Base-by-base conservation (phyloP, 2,329 filamentous ascomycete genomes). In the Neopestalotiopsis clavispora region DNA sequence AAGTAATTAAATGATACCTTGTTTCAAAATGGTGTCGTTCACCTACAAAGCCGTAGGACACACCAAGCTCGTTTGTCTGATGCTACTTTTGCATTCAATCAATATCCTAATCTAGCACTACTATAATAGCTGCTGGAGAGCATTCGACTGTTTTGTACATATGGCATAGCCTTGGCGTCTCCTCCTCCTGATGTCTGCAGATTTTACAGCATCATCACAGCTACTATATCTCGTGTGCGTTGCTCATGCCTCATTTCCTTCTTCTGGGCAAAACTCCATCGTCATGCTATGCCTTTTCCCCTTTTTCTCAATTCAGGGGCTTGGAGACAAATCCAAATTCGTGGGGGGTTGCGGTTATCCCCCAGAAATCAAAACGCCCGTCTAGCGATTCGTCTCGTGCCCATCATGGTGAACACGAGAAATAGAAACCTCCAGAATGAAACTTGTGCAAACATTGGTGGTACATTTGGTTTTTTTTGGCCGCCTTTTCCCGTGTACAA, bases 361-460 rank as follows among this genome's bases (percentile, higher is more conserved):
- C 23, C n/a, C 60, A n/a, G 17, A 63, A 40, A 38, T 42, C 30
- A 63, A 63, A 34, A 42, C 60, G 30, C 34, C 34, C 32, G 32
- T 65, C 62, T 65, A 65, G 10, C 38, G 30, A 30, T 34, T 42
- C 32, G 13, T 63, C 38, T 52, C 10, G 38, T 23, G n/a, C 62
- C 23, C 38, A 4, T 65, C 12, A 10, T 4, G 23, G 14, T 12
- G 14, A 32, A 20, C 38, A 32, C n/a, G 13, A 23, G 40, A 49
- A 10, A 4, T 20, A 20, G 30, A 40, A 42, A 34, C 34, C 30
- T 28, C n/a, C 62, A 17, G 14, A 65, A 28, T 30, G 62, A 65
- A 65, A 65, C 14, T 38, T 30, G 62, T 40, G 40, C 34, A 61
- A 61, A 61, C n/a, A 61, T 40, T 61, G 59, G n/a, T 61, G 59